Evolutionary conservation across 2,329 filamentous ascomycete genomes (phyloP), one percentile per base, ranked within the genome.

Genomic region (Botryotinia convoluta): DNA sequence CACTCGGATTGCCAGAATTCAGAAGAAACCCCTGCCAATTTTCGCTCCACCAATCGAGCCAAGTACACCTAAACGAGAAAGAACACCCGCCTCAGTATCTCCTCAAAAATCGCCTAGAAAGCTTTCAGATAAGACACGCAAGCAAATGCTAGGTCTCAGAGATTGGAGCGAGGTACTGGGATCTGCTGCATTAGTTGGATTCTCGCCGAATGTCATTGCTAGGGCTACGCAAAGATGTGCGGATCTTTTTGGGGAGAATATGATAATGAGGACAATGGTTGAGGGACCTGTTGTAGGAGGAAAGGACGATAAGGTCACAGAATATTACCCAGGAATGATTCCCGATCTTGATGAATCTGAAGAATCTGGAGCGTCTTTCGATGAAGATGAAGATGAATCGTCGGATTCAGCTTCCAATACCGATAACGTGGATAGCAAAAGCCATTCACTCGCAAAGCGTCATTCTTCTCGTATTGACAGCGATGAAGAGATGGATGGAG

Each of bases 101-200:
- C 73, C 75, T 29, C 54, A 60, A 29, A 73, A 71, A 39, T 72
- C 39, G 37, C 69, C 60, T 4, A 73, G 42, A 62, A 73, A 75
- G 22, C 61, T 68, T 54, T 72, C 63, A 37, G 51, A 39, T 2
- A 44, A 60, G 26, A 18, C 29, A 44, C 63, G 51, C 29, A 70
- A 74, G n/a, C 76, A 73, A 45, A 78, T 54, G 42, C 63, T 80
- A 42, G 74, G 74, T 4, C 73, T 78, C 29, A 75, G 92, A 35
- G 92, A 97, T 83, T 98, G 95, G 95, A 92, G 90, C 77, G 93
- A 97, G 77, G 88, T 98, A 1, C 83, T 98, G 42, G 93, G 93
- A 0, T 86, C 94, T 0, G 95, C 95, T 4, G 87, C 93, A 0
- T 83, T 97, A 68, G 88, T 88, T 2, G 93, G 92, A 0, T 95